phyloP scores from a whole-genome alignment of 75 land plant species.

The Cunninghamia lanceolata region DNA sequence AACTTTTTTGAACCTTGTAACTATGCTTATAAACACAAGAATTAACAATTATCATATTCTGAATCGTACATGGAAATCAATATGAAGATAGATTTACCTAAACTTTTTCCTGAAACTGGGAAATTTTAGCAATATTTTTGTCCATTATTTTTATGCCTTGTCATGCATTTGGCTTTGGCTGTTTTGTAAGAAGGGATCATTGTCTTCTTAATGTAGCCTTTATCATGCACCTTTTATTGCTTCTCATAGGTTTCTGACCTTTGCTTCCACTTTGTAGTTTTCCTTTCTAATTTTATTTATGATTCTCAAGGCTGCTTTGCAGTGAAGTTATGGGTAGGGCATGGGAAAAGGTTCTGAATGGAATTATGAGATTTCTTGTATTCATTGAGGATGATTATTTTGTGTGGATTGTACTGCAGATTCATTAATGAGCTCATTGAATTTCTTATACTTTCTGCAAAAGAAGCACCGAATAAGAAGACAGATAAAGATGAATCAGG shows the following conservation, averaged over 20 bases:
- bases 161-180: neutral
- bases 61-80: neutral
- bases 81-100: neutral
- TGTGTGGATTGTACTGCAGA: slow-evolving; percentile 27
- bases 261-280: neutral
- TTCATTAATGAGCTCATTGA: slow-evolving; percentile 84
- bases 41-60: neutral
- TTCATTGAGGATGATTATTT: neutral
- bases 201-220: neutral
- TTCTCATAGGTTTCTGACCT: neutral
- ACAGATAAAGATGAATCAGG: neutral
- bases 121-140: neutral
- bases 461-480: slow-evolving; percentile 24
- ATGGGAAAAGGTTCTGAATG: neutral
- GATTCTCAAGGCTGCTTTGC: neutral
- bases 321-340: neutral
- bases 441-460: slow-evolving; percentile 34
- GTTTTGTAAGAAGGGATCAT: neutral
- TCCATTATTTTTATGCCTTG: neutral
- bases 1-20: too few species aligned
- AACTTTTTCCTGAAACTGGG: neutral
- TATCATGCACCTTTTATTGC: neutral
- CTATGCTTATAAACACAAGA: neutral
- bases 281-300: neutral
- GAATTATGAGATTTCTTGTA: neutral